Base-by-base conservation (phyloP, 306 rosid genomes). In the Gastrolobium villosum region DNA sequence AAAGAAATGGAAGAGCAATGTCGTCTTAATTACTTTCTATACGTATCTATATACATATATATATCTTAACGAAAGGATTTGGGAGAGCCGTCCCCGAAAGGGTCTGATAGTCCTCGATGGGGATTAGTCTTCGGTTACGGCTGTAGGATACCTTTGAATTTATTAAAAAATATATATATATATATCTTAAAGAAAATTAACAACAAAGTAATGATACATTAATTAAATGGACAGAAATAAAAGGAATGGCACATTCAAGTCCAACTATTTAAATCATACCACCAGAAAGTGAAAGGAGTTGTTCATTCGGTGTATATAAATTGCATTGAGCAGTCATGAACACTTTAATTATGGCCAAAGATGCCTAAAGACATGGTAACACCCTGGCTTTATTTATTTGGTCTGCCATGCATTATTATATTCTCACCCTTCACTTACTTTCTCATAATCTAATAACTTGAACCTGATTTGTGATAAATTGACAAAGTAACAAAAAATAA, bases 271-370 rank as follows among this genome's bases (percentile, higher is more conserved):
- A 70, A 68, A 41, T 60, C 35, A 52, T 13, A 11, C 30, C 11
- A 1, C n/a, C 66, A 67, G 65, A 57, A 39, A 68, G 65, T 52
- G 54, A 62, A 72, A 43, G 35, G 34, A 60, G 31, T 56, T 28
- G 57, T 20, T 60, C 10, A 75, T 68, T 36, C 41, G 10, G 40
- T 48, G 62, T 69, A 50, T 62, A 35, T 49, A 40, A 72, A 40
- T 59, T 69, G 13, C 43, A 45, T 49, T 30, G 41, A 39, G 61
- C 77, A 64, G 76, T 59, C 14, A 30, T 20, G 40, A 37, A 77
- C 50, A 74, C 72, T 72, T 59, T 59, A 80, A 76, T 70, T 60
- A 64, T 64, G 68, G 7, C 30, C n/a, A 10, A 74, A 80, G 81
- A 73, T 76, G 66, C 65, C 80, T 6, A 57, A 49, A 57, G 36